Base-by-base conservation (phyloP, 78 protist species). In the Mantamonas sphyraenae region DNA sequence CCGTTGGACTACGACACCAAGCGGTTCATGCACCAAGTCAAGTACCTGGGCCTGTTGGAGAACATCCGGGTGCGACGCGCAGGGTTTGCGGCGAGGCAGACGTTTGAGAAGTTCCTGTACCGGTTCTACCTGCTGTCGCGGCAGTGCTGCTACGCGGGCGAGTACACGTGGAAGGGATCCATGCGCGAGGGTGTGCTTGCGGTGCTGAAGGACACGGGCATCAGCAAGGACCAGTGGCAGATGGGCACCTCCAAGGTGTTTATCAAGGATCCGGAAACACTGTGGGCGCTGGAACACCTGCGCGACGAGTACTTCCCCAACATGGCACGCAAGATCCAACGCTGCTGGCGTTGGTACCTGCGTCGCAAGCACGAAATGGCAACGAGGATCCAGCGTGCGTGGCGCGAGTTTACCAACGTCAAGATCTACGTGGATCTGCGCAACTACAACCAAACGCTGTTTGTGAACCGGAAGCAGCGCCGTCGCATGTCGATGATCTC, bases 11-110 rank as follows among this genome's bases (percentile, higher is more conserved):
- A 63, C 9, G 76, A 70, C 42, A 12, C 26, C 20, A 22, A 47
- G 51, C 0, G 3, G 53, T 45, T 62, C 33, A 2, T 3, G 60
- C 81, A 59, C 20, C 14, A 30, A 14, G 89, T 84, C 40, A 75
- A 81, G 56, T 81, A 91, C 60, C 76, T 90, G 35, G 95, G 95
- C 33, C 81, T 90, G 24, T 70, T 90, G 22, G 92, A 90, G 38
- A 86, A 85, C 79, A 77, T 88, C 1, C 71, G 88, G 28, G 88
- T 89, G 22, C 65, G 95, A 39, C 74, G 96, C 34, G 89, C 93
- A 7, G 96, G 96, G 31, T 91, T 74, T 68, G 93, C 95, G 16
- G 88, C 79, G 56, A 81, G 92, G 51, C 79, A 74, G 47, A 61
- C 73, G 40, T 91, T 80, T 37, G 94, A 83, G 47, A 85, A 82